Percentiles rank a stretch among this genome's conserved stretches.
These are phyloP conservation scores for Calonectria hongkongensis DNA, from an alignment of 2,329 filamentous ascomycete species.

Conservation along the genomic window DNA sequence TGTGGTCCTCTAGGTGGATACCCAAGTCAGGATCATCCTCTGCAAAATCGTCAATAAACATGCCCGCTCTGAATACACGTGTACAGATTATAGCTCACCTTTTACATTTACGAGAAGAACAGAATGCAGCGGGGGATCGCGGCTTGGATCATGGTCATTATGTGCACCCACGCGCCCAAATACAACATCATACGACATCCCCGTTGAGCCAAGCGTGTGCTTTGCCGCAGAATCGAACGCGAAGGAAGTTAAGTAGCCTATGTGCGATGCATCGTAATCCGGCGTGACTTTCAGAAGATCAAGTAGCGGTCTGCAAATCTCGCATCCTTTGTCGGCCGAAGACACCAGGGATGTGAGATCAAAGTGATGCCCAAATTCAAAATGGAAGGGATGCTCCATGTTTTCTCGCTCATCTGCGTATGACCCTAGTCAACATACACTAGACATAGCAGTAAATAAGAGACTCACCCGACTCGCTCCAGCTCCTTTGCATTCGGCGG, in stretches of 20 bases:
- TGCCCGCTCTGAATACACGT: too few relatives aligned
- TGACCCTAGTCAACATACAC: neutral
- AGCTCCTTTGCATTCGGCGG: neutral
- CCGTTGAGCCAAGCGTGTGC: neutral
- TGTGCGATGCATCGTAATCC: neutral
- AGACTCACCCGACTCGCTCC: neutral
- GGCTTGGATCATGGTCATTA: neutral
- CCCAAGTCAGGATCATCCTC: conserved; percentile 11
- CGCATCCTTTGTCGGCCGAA: neutral
- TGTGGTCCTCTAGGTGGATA: neutral
- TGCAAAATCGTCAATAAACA: neutral
- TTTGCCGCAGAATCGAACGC: neutral
- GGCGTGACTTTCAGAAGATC: neutral
- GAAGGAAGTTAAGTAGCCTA: conserved; percentile 4
- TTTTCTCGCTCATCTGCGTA: neutral
- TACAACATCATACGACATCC: neutral
- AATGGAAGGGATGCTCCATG: conserved; percentile 9
- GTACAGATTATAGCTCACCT: neutral
- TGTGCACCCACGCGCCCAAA: neutral
- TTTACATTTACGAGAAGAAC: neutral
- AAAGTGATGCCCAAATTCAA: conserved; percentile 10
- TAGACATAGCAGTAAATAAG: neutral
- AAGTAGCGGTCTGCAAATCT: neutral
- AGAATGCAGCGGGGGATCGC: neutral
- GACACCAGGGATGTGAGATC: neutral